These are phyloP conservation scores for Pezicula radicicola DNA, from an alignment of 2,329 filamentous ascomycete genomes.

Conservation along the genomic window DNA sequence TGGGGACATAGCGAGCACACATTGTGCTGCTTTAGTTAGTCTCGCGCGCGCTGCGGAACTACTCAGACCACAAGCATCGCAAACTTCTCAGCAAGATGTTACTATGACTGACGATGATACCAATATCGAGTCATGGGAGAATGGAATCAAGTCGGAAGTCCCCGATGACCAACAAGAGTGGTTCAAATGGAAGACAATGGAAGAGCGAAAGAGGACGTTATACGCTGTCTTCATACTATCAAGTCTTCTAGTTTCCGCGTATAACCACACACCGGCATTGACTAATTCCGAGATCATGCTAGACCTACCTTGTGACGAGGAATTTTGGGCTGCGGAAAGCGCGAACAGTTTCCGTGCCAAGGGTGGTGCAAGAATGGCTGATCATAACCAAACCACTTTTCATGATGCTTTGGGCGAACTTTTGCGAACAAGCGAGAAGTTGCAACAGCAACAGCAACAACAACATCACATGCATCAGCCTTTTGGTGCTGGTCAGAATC, in stretches of 20 bases:
- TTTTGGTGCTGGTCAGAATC: constrained; percentile 43
- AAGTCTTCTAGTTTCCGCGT: constrained; percentile 85
- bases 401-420: constrained; percentile 78
- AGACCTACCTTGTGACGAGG: constrained; percentile 89
- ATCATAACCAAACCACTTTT: constrained; percentile 73
- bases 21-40: constrained; percentile 87
- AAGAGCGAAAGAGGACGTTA: constrained; percentile 90
- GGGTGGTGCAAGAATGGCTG: constrained; percentile 67
- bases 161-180: constrained; percentile 69
- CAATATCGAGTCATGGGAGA: constrained; percentile 50
- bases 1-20: constrained; percentile 87
- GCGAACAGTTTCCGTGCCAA: constrained; percentile 77
- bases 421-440: constrained; percentile 69
- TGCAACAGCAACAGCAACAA: constrained; percentile 57
- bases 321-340: constrained; percentile 81
- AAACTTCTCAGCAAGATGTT: constrained; percentile 35
- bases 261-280: constrained; percentile 87
- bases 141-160: constrained; percentile 40
- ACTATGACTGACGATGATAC: constrained; percentile 51
- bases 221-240: constrained; percentile 90
- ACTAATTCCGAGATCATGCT: constrained; percentile 92
- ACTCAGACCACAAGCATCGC: constrained; percentile 41
- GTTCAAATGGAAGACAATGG: constrained; percentile 82
- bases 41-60: constrained; percentile 87
- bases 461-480: constrained; percentile 38